Percentiles rank a stretch among this genome's conserved stretches.
Conservation (phyloP, 495 filamentous ascomycete species). For the Talaromyces nanjingensis region DNA sequence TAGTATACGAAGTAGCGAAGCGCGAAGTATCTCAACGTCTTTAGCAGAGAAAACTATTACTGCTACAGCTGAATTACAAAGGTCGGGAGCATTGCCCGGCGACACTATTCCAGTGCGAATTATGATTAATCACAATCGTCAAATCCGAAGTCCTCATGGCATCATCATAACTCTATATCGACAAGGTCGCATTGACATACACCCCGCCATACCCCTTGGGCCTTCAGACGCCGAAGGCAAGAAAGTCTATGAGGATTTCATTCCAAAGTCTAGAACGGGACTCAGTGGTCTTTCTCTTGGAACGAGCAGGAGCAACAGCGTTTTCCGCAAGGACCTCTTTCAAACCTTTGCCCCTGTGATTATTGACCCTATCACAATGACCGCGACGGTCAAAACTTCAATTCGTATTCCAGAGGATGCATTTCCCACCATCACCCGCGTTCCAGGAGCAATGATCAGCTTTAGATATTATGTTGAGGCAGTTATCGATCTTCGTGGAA, state of each 20-base stretch:
- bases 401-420: conserved; percentile 82
- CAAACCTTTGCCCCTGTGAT: conserved; percentile 83
- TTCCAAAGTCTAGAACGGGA: conserved; percentile 64
- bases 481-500: conserved; percentile 84
- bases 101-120: conserved; percentile 76
- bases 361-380: conserved; percentile 72
- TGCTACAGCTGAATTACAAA: conserved; percentile 74
- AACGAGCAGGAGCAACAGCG: conserved; percentile 71
- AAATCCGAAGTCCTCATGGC: conserved; percentile 81
- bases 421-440: conserved; percentile 85
- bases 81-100: conserved; percentile 79
- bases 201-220: conserved; percentile 62
- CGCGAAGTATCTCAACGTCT: conserved; percentile 34
- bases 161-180: conserved; percentile 91
- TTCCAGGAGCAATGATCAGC: conserved; percentile 85
- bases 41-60: conserved; percentile 64
- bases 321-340: conserved; percentile 88
- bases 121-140: conserved; percentile 75
- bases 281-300: conserved; percentile 76
- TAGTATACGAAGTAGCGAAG: conserved; percentile 35
- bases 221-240: conserved; percentile 55
- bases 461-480: conserved; percentile 93
- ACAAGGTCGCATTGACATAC: conserved; percentile 83
- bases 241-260: conserved; percentile 71
- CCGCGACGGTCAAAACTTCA: conserved; percentile 67